Evolutionary conservation across 2,329 filamentous ascomycete genomes (phyloP).

Genomic region (Fusarium hainanense): DNA sequence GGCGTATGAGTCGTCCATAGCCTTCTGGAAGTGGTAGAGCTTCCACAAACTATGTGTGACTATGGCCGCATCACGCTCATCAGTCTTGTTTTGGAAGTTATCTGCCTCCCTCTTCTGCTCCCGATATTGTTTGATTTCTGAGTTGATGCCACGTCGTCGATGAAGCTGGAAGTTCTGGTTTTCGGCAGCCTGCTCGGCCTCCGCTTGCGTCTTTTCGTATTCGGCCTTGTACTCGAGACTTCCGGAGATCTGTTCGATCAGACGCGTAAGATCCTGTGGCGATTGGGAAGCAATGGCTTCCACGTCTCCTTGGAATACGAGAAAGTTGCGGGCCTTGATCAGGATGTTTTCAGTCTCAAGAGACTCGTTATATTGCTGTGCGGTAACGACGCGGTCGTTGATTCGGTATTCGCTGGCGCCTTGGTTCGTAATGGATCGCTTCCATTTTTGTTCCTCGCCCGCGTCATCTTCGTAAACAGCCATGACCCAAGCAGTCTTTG

Average conservation of each 20-base stretch:
- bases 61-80: constrained; percentile 90
- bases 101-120: constrained; percentile 97
- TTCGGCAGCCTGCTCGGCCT: constrained; percentile 87
- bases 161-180: constrained; percentile 90
- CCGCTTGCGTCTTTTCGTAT: constrained; percentile 89
- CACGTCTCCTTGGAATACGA: constrained; percentile 98
- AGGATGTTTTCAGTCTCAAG: constrained; percentile 95
- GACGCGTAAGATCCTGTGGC: constrained; percentile 88
- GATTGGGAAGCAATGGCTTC: constrained; percentile 97
- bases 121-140: constrained; percentile 96
- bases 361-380: constrained; percentile 92
- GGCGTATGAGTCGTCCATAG: constrained; percentile 90
- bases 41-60: constrained; percentile 97
- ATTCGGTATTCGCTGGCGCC: constrained; percentile 96
- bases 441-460: constrained; percentile 94
- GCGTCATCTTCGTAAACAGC: constrained; percentile 98
- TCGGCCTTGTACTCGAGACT: constrained; percentile 94
- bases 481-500: constrained; percentile 98
- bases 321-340: constrained; percentile 97
- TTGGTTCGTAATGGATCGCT: constrained; percentile 88
- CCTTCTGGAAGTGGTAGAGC: constrained; percentile 91
- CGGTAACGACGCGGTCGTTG: constrained; percentile 89
- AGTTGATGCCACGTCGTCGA: constrained; percentile 92
- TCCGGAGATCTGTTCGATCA: constrained; percentile 98
- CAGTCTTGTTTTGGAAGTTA: constrained; percentile 88